Conservation (phyloP, 1,284 basidiomycete species). For the Pseudomicrostroma phylloplanum region DNA sequence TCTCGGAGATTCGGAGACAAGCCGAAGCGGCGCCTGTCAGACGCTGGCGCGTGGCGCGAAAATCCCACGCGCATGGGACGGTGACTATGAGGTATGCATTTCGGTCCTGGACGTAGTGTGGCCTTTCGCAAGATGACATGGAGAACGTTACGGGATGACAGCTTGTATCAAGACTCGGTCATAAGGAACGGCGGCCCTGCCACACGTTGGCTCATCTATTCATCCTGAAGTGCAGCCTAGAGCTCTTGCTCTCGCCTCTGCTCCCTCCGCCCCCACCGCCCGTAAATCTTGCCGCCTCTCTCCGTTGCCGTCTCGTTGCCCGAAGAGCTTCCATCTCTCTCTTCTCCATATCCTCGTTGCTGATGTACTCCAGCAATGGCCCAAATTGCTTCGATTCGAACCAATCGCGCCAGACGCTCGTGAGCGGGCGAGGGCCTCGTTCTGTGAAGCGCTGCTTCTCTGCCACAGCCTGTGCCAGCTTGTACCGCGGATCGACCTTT, state of each 20-base stretch:
- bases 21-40: no score
- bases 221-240: neutral
- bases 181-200: no score
- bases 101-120: no score
- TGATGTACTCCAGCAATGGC: slow-evolving; percentile 79
- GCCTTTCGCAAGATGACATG: no score
- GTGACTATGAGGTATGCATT: no score
- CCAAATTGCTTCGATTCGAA: slow-evolving; percentile 81
- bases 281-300: neutral
- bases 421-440: slow-evolving; percentile 70
- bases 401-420: slow-evolving; percentile 92
- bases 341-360: slow-evolving; percentile 79
- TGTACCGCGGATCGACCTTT: slow-evolving; percentile 5
- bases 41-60: no score
- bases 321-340: slow-evolving; percentile 37
- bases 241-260: neutral
- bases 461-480: slow-evolving; percentile 1
- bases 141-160: no score
- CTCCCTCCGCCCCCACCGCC: neutral
- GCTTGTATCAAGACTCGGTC: slow-evolving; percentile 5
- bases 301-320: slow-evolving; percentile 10
- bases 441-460: slow-evolving; percentile 1
- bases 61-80: no score
- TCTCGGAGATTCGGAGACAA: no score
- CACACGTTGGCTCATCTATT: neutral